phyloP scores from a whole-genome alignment of 148 eudicot species.

The Salicornia ramosissima region DNA sequence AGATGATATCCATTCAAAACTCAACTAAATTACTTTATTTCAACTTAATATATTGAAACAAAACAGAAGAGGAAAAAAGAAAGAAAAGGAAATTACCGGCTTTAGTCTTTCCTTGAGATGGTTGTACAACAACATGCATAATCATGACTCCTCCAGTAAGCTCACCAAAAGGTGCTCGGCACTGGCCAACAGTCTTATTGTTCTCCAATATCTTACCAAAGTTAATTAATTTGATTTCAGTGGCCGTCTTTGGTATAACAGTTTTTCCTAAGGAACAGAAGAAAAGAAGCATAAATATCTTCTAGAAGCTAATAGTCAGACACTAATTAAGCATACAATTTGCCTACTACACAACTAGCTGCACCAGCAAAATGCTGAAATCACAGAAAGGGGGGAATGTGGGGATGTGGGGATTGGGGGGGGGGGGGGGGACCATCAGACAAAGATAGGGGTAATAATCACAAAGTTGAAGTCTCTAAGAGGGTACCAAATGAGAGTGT shows the following conservation, averaged over 20 bases:
- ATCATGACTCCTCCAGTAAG: constrained; percentile 72
- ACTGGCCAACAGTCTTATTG: constrained; percentile 81
- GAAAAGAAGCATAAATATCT: background rate
- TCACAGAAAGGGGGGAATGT: background rate
- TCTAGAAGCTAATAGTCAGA: background rate
- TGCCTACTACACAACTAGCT: background rate
- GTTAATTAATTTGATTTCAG: constrained; percentile 80
- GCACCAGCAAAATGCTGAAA: background rate
- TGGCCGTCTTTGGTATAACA: constrained; percentile 69
- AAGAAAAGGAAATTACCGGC: constrained; percentile 44
- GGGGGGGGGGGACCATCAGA: background rate
- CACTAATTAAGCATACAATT: background rate
- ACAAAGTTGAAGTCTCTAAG: background rate
- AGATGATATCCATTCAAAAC: background rate
- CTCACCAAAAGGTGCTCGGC: constrained; percentile 85
- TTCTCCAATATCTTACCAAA: constrained; percentile 92
- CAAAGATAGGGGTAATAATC: background rate
- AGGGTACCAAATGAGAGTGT: background rate
- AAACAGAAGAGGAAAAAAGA: background rate
- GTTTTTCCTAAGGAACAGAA: constrained; percentile 51
- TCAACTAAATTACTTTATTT: background rate
- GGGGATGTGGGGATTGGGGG: too few relatives aligned
- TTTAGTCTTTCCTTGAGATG: constrained; percentile 74
- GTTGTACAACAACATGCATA: constrained; percentile 98
- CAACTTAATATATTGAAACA: background rate